Evolutionary conservation across 2,329 filamentous ascomycete species (phyloP), one percentile per base, ranked within the genome.

Genomic region (Chalaropsis ovoidea): DNA sequence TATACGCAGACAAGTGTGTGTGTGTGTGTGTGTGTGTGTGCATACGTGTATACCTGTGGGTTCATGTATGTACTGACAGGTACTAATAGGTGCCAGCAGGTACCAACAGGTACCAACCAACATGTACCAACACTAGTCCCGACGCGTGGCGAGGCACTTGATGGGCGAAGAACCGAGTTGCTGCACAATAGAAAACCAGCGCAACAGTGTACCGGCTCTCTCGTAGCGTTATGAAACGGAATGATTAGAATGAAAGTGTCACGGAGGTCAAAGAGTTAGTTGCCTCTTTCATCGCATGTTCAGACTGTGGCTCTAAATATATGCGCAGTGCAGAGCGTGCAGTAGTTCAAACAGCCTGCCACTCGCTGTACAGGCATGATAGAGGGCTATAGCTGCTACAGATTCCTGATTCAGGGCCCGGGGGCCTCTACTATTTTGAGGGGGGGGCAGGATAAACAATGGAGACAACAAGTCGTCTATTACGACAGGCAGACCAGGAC

Each of bases 211-310:
- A 39, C 5, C 35, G 47, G 47, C 47, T 22, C 22, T 22, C 22
- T 8, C 10, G 11, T 27, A 24, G 47, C 3, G 11, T 52, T 11
- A 52, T 52, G 47, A 52, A 52, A 52, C 47, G 47, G 24, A 22
- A 52, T 15, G 11, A 8, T 39, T 39, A 17, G 15, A 58, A 39
- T 39, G 27, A 58, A 58, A 35, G 27, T 58, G 54, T n/a, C 54
- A 35, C n/a, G 31, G 27, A 19, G 27, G 54, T 35, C 15, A 35
- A 35, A 58, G 24, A 39, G 27, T 58, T 58, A n/a, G 27, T 58
- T 58, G 27, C 54, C 54, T 39, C 24, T 39, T 58, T 58, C 54
- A 58, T 58, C 54, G 54, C 54, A 58, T 58, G 54, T 58, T 39
- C 27, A 39, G 54, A n/a, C 17, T 13, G 8, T 35, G n/a, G 54